Evolutionary conservation across 768 basidiomycete species (phyloP).

Genomic region (Dioszegia aurantiaca): DNA sequence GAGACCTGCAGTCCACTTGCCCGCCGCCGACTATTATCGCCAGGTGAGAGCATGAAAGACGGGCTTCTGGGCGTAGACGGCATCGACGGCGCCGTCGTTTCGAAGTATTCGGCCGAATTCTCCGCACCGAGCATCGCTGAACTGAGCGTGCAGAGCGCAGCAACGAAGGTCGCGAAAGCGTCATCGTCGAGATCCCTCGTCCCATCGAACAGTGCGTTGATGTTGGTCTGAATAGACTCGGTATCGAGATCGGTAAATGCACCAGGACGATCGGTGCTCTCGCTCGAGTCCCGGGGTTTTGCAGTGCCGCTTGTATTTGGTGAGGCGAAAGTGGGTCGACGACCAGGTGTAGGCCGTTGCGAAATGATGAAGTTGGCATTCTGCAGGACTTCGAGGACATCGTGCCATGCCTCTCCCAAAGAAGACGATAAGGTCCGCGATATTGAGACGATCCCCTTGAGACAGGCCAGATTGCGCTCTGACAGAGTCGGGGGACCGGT

Average conservation of each 20-base stretch:
- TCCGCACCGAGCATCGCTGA: slow-evolving; percentile 92
- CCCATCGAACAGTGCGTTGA: slow-evolving; percentile 81
- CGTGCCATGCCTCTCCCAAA: slow-evolving; percentile 87
- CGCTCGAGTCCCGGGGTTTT: slow-evolving; percentile 14
- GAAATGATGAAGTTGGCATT: slow-evolving; percentile 87
- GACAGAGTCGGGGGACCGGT: slow-evolving; percentile 69
- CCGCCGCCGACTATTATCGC: slow-evolving; percentile 57
- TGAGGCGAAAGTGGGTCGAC: slow-evolving; percentile 23
- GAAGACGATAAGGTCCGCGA: slow-evolving; percentile 78
- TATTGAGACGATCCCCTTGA: slow-evolving; percentile 74
- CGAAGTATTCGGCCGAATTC: not conserved
- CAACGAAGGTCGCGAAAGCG: slow-evolving; percentile 74
- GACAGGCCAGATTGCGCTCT: slow-evolving; percentile 83
- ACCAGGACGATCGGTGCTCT: slow-evolving; percentile 18
- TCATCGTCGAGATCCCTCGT: slow-evolving; percentile 77
- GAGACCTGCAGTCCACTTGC: slow-evolving; percentile 87
- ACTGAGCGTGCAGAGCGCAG: slow-evolving; percentile 80
- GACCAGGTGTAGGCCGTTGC: not conserved
- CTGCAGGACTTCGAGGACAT: slow-evolving; percentile 83
- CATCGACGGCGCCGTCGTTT: slow-evolving; percentile 12
- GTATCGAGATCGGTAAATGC: slow-evolving; percentile 35
- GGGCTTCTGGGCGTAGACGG: slow-evolving; percentile 21
- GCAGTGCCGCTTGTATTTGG: slow-evolving; percentile 26
- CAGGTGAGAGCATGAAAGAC: slow-evolving; percentile 15
- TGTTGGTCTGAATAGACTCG: slow-evolving; percentile 68